phyloP scores from a whole-genome alignment of 2,329 filamentous ascomycete species.

The Microsporum ferrugineum region DNA sequence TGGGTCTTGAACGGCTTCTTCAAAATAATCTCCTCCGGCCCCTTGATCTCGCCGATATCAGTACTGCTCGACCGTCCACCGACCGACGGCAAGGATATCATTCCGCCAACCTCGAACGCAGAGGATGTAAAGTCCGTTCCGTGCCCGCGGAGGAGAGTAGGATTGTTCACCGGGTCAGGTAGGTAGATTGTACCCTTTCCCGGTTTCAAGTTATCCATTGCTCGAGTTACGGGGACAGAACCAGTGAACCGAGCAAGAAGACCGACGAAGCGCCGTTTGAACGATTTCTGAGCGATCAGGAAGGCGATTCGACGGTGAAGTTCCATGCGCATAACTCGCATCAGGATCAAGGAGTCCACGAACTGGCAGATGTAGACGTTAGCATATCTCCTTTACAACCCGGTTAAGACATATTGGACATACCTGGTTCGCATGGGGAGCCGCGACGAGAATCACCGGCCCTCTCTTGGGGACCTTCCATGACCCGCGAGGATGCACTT shows the following conservation, averaged over 20 bases:
- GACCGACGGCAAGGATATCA: constrained; percentile 74
- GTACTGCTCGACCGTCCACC: constrained; percentile 71
- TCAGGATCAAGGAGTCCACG: constrained; percentile 86
- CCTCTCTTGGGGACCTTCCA: constrained; percentile 88
- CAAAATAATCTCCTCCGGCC: constrained; percentile 67
- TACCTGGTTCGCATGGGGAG: constrained; percentile 92
- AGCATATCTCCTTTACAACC: background rate
- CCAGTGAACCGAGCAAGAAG: constrained; percentile 74
- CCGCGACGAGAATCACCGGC: constrained; percentile 88
- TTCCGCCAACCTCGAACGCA: constrained; percentile 64
- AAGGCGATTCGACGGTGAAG: constrained; percentile 81
- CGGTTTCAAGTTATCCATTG: constrained; percentile 76
- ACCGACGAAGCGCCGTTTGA: constrained; percentile 79
- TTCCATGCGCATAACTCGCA: constrained; percentile 78
- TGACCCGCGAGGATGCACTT: constrained; percentile 86
- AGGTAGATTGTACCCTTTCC: constrained; percentile 74
- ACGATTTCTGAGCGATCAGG: constrained; percentile 90
- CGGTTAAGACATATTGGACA: constrained; percentile 17
- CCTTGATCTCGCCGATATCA: constrained; percentile 70
- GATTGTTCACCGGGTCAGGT: constrained; percentile 74
- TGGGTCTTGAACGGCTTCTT: constrained; percentile 79
- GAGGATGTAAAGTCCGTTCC: constrained; percentile 69
- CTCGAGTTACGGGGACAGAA: constrained; percentile 82
- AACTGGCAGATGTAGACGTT: constrained; percentile 48
- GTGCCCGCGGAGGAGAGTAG: constrained; percentile 65